phyloP scores from a whole-genome alignment of 257 asterid genomes.

The Petunia axillaris region DNA sequence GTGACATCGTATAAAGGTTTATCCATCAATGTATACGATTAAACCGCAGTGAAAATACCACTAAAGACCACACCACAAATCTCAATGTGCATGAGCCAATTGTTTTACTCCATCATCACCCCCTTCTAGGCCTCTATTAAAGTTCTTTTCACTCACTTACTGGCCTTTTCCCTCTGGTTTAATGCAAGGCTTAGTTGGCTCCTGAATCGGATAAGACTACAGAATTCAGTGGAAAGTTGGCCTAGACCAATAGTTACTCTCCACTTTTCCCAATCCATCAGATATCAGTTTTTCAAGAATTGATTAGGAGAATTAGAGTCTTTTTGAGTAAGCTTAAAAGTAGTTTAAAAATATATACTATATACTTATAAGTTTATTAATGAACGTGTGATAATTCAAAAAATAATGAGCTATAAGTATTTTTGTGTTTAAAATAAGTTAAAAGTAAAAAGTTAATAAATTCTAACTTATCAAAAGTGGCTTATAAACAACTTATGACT shows the following conservation, averaged over 20 bases:
- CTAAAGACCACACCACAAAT: conserved; percentile 40
- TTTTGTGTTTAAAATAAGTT: no score
- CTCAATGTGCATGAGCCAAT: conserved; percentile 46
- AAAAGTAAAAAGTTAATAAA: no score
- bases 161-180: conserved; percentile 13
- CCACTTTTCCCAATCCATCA: conserved; percentile 34
- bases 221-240: conserved; percentile 29
- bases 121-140: conserved; percentile 37
- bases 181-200: conserved; percentile 47
- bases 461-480: no score
- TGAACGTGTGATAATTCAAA: no score
- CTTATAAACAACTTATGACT: no score
- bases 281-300: neutral
- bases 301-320: conserved; percentile 13
- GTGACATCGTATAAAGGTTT: no score
- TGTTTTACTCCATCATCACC: conserved; percentile 45
- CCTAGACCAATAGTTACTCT: conserved; percentile 22
- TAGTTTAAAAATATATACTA: no score
- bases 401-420: no score
- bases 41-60: neutral
- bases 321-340: no score
- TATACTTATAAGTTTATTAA: no score
- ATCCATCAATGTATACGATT: neutral
- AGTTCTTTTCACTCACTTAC: conserved; percentile 25
- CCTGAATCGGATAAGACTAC: conserved; percentile 44